Evolutionary conservation across 108 stramenopile genomes (phyloP), one percentile per base, ranked within the genome.

Genomic region (Licmophora abbreviata): DNA sequence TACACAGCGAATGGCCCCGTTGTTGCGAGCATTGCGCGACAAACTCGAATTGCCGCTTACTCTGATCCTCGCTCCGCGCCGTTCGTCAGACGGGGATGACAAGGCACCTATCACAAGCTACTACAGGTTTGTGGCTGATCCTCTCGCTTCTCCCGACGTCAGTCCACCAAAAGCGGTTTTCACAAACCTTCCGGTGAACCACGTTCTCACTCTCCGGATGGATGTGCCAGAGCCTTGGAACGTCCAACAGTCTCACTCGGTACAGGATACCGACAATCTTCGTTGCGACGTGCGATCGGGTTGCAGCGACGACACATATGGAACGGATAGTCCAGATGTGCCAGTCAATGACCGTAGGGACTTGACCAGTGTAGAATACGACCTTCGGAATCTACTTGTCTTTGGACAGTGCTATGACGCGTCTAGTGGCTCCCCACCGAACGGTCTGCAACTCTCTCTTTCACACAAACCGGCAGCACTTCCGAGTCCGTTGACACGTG

Each of bases 141-240:
- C 81, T n/a, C 29, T 33, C 44, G 61, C 72, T 15, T 61, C 58
- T 20, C 72, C 68, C 23, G 53, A 50, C 18, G 49, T 38, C 17
- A 68, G 54, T 20, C 54, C 63, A 44, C 83, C 91, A 1, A 51
- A 41, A 30, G 96, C 96, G 2, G 38, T 54, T 26, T 96, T 99
- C 55, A 54, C 70, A 15, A 68, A 79, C 40, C 79, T 99, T 25
- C 97, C 97, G 3, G 66, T 65, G 17, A 63, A 85, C 12, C 95
- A 95, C 41, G 56, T 92, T 28, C 68, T 99, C 41, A 99, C 98
- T n/a, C 54, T 95, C 6, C 74, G 93, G 48, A 75, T 97, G 68
- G 95, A 95, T 67, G 83, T 96, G 9, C 95, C 98, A 0, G 96
- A 97, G 63, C 63, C 88, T 22, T 99, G 95, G 95, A 88, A 95